Base-by-base conservation (phyloP, 345 rosid genomes). In the Arabis alpina region DNA sequence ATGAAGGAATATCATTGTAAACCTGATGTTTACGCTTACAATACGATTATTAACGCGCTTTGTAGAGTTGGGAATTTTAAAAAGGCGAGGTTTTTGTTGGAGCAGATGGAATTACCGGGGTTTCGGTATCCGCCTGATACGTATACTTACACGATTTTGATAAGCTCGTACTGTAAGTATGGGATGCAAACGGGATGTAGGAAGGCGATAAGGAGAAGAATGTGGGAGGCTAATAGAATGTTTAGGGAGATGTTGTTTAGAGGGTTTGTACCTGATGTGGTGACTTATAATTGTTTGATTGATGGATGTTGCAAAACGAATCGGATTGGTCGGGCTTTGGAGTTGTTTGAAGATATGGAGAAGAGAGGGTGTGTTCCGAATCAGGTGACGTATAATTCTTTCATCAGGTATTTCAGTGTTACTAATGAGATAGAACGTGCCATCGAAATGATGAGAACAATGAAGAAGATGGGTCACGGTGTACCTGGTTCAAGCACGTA, bases 151-250 rank as follows among this genome's bases (percentile, higher is more conserved):
- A 88, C 96, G 1, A 85, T 87, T 72, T 61, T 93, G 71, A 93
- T 90, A 55, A 81, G 90, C 70, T 82, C 89, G 2, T 93, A 85
- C 54, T 93, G 97, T 56, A 93, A 73, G 76, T 81, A 81, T 53
- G 79, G 93, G 34, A 72, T 90, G 90, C 92, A 87, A 61, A 93
- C 92, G 0, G 98, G 96, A 13, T 84, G 96, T 65, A 80, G 86
- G 56, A 93, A 87, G 77, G 96, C 93, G 0, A 86, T 79, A 28
- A 80, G 93, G 79, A 84, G 97, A 73, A 87, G 97, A 65, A 41
- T 93, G 66, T 90, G 91, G 87, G 97, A 93, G 66, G 97, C 98
- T 1, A 93, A 88, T 71, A 86, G 86, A 54, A 67, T 90, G 86
- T 93, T 93, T 77, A 76, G 96, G 24, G 74, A 83, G n/a, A 93